phyloP scores from a whole-genome alignment of 345 rosid species.

The Sonneratia alba region DNA sequence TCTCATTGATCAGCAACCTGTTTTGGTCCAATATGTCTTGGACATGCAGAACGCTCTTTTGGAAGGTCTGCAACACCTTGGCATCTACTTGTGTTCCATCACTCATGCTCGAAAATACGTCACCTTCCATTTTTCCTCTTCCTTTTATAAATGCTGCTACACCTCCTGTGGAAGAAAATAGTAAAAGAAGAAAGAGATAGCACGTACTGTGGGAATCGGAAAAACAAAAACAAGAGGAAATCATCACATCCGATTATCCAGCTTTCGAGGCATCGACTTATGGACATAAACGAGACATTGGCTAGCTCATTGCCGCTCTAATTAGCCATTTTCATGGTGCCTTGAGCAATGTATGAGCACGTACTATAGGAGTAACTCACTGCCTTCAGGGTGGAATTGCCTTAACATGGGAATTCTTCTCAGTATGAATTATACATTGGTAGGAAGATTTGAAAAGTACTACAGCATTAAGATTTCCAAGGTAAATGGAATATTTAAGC shows the following conservation, averaged over 20 bases:
- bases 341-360: too few species aligned
- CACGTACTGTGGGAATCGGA: not conserved
- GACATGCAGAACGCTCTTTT: conserved; percentile 72
- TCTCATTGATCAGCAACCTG: conserved; percentile 68
- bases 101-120: conserved; percentile 43
- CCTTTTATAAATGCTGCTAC: not conserved
- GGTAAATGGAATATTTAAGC: too few species aligned
- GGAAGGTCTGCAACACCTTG: conserved; percentile 57
- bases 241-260: not conserved
- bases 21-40: conserved; percentile 78
- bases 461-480: too few species aligned
- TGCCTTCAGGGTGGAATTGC: too few species aligned
- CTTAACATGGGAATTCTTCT: too few species aligned
- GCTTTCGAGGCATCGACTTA: not conserved
- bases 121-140: conserved; percentile 57
- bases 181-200: not conserved
- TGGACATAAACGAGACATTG: not conserved
- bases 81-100: conserved; percentile 50
- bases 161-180: conserved; percentile 6
- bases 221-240: not conserved
- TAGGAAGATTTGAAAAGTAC: too few species aligned
- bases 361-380: too few species aligned
- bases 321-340: too few species aligned
- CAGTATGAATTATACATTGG: too few species aligned
- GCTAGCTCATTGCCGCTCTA: too few species aligned